Evolutionary conservation across 805 yeast genomes (phyloP).

Genomic region (Sugiyamaella chiloensis): DNA sequence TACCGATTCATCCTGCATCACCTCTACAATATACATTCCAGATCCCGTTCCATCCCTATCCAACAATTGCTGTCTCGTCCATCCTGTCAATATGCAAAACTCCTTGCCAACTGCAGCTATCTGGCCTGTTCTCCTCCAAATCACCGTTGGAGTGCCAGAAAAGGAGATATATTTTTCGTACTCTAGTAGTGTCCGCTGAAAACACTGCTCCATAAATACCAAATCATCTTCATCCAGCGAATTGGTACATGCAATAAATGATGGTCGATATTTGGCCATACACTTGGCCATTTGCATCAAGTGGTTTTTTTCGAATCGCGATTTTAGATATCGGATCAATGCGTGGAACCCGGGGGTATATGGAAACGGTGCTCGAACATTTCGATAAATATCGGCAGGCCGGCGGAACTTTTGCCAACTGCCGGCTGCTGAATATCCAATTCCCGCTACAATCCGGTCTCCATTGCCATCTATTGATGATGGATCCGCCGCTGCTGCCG

Average conservation of each 20-base stretch:
- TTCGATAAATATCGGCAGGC: conserved; percentile 53
- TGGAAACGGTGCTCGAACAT: conserved; percentile 71
- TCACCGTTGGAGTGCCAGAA: conserved; percentile 90
- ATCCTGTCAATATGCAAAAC: conserved; percentile 85
- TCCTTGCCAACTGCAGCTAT: conserved; percentile 95
- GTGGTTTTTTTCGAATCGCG: conserved; percentile 65
- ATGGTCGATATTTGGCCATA: conserved; percentile 88
- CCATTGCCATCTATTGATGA: conserved; percentile 2
- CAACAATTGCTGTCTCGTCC: conserved; percentile 70
- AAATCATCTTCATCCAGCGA: conserved; percentile 86
- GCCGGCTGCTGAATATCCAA: conserved; percentile 6
- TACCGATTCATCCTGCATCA: conserved; percentile 84
- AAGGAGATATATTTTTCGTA: conserved; percentile 80
- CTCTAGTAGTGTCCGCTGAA: conserved; percentile 86
- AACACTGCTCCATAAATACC: conserved; percentile 93
- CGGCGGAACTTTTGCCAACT: conserved; percentile 2
- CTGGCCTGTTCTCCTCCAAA: conserved; percentile 95
- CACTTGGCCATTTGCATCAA: conserved; percentile 79
- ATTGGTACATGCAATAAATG: conserved; percentile 88
- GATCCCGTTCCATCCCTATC: conserved; percentile 19
- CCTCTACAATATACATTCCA: conserved; percentile 46
- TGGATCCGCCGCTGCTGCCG: no score
- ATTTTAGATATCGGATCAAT: conserved; percentile 66
- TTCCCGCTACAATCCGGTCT: no score
- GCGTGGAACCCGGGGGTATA: conserved; percentile 91